Percentiles rank a stretch among this genome's conserved stretches.
Conservation (phyloP, 2,329 filamentous ascomycete species). For the Botrytis galanthina region DNA sequence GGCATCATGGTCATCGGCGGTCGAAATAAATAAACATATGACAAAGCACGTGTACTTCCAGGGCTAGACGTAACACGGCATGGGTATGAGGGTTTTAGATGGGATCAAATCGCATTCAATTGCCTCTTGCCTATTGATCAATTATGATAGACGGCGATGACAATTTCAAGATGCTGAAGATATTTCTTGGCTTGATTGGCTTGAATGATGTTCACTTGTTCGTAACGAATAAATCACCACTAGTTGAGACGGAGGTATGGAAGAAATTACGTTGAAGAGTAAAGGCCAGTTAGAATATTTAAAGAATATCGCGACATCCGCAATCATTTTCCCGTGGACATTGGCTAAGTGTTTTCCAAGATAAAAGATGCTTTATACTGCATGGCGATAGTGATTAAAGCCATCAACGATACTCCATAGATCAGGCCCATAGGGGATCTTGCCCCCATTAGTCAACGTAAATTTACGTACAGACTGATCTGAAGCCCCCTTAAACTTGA, state of each 20-base stretch:
- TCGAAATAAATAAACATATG: conserved; percentile 34
- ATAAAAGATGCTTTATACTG: not conserved
- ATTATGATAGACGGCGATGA: conserved; percentile 19
- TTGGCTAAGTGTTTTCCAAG: not conserved
- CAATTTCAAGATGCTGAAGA: conserved; percentile 11
- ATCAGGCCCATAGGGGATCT: not conserved
- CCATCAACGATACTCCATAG: not conserved
- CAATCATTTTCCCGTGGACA: not conserved
- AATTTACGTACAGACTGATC: not conserved
- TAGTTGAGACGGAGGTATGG: not conserved
- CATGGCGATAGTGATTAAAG: not conserved
- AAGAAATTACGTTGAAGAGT: too few species aligned
- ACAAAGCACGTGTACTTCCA: conserved; percentile 32
- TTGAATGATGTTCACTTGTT: not conserved
- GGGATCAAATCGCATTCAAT: not conserved
- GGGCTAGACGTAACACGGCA: conserved; percentile 35
- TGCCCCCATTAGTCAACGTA: not conserved
- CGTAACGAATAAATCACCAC: not conserved
- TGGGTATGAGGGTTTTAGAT: not conserved
- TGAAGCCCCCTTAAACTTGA: not conserved
- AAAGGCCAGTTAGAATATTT: conserved; percentile 5
- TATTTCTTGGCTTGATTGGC: conserved; percentile 3
- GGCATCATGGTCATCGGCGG: conserved; percentile 8
- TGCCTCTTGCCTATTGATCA: not conserved
- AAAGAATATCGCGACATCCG: conserved; percentile 18